Conservation (phyloP, 2,329 filamentous ascomycete genomes). For the Penicillium frequentans region DNA sequence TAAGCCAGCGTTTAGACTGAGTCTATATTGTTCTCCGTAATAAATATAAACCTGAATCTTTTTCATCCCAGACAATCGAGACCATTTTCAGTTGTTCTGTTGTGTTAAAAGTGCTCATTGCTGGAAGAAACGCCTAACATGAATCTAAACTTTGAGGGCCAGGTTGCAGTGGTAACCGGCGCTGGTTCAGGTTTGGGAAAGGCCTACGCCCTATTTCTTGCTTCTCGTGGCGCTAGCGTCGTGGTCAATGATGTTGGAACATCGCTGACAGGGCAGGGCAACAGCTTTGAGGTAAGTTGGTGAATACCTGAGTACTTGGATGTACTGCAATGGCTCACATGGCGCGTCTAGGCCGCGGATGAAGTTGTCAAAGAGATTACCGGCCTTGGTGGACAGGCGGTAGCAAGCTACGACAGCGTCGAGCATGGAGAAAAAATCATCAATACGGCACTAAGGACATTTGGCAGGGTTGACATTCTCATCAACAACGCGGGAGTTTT, state of each 20-base stretch:
- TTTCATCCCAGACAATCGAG: no score
- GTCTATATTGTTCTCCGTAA: no score
- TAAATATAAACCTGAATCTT: no score
- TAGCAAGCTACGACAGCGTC: slow-evolving; percentile 86
- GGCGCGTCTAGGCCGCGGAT: slow-evolving; percentile 59
- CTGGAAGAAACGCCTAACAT: no score
- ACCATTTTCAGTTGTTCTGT: no score
- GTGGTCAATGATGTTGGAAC: slow-evolving; percentile 96
- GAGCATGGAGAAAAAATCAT: slow-evolving; percentile 94
- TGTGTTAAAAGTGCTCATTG: no score
- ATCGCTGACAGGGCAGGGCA: slow-evolving; percentile 90
- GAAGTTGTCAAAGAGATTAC: slow-evolving; percentile 57
- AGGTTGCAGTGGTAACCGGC: slow-evolving; percentile 85
- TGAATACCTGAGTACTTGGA: slow-evolving; percentile 26
- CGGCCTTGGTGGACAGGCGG: slow-evolving; percentile 86
- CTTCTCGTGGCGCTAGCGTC: slow-evolving; percentile 83
- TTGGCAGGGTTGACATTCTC: slow-evolving; percentile 79
- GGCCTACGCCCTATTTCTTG: slow-evolving; percentile 86
- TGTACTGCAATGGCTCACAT: no score
- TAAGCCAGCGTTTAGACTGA: no score
- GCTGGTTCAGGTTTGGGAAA: slow-evolving; percentile 80
- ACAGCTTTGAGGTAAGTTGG: slow-evolving; percentile 70
- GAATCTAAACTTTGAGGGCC: slow-evolving; percentile 65
- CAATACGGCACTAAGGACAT: slow-evolving; percentile 55
- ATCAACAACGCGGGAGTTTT: slow-evolving; percentile 98